Evolutionary conservation across 1,284 basidiomycete species (phyloP).

Genomic region (Austropuccinia psidii): DNA sequence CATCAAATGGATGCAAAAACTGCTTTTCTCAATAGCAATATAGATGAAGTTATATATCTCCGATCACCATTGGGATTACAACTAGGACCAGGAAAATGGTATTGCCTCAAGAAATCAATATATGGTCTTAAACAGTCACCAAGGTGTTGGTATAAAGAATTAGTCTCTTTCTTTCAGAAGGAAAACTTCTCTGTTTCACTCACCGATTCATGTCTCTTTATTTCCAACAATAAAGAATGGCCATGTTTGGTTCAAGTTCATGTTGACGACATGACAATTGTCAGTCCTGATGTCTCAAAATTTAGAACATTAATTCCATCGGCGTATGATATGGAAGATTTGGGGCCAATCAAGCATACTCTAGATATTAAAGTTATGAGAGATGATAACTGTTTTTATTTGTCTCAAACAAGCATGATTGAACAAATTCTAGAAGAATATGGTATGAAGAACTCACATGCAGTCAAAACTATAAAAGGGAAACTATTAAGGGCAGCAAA

Average conservation of each 20-base stretch:
- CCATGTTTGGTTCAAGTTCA: background rate
- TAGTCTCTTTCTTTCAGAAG: background rate
- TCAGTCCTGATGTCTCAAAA: background rate
- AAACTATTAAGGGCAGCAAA: too few species aligned
- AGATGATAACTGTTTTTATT: background rate
- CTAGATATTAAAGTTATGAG: background rate
- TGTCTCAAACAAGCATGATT: background rate
- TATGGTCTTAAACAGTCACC: slow-evolving; percentile 1
- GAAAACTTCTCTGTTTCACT: background rate
- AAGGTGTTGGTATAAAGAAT: background rate
- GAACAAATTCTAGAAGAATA: background rate
- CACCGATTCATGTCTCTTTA: background rate
- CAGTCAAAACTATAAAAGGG: too few species aligned
- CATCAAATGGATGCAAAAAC: slow-evolving; percentile 1
- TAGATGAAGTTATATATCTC: background rate
- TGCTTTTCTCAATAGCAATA: background rate
- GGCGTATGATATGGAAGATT: background rate
- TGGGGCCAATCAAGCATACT: background rate
- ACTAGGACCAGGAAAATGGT: background rate
- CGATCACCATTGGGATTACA: background rate
- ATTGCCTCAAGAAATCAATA: background rate
- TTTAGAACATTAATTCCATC: background rate
- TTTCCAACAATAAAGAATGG: background rate
- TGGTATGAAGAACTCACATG: too few species aligned
- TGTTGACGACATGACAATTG: slow-evolving; percentile 3